These are phyloP conservation scores for Syzygium aromaticum DNA, from an alignment of 345 rosid species.

Conservation along the genomic window DNA sequence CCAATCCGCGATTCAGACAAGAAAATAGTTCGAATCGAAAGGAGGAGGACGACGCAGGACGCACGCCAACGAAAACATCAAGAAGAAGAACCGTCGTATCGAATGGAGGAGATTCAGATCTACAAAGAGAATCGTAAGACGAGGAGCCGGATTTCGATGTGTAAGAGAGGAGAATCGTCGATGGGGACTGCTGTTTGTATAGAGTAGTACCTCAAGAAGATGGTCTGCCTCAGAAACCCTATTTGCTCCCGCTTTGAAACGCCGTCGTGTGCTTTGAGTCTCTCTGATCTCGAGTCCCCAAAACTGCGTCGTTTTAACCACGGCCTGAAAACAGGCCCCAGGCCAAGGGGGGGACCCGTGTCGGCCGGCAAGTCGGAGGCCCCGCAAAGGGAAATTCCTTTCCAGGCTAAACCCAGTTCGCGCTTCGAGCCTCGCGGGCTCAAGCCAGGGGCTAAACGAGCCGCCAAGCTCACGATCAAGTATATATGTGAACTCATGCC, in stretches of 20 bases:
- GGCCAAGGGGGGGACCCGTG: neutral
- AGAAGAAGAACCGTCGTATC: neutral
- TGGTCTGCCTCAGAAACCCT: neutral
- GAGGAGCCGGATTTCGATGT: too few species aligned
- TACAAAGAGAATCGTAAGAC: neutral
- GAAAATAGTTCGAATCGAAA: too few species aligned
- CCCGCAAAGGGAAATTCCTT: neutral
- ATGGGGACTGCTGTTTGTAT: neutral
- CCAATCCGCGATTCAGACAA: neutral
- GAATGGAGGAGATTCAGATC: neutral
- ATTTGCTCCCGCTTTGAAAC: neutral
- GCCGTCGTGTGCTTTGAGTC: neutral
- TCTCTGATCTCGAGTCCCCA: accelerated
- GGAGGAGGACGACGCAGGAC: neutral
- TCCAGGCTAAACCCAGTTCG: neutral
- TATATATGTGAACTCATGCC: accelerated
- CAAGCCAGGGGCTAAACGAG: neutral
- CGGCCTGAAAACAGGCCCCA: neutral
- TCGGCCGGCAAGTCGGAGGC: neutral
- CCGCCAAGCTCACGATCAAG: neutral
- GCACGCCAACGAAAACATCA: neutral
- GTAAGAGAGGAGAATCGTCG: neutral
- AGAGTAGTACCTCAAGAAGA: neutral
- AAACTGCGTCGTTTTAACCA: accelerated
- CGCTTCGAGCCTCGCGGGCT: accelerated